Evolutionary conservation across 305 asterid genomes (phyloP), one percentile per base, ranked within the genome.

Genomic region (Plantago coronopus): DNA sequence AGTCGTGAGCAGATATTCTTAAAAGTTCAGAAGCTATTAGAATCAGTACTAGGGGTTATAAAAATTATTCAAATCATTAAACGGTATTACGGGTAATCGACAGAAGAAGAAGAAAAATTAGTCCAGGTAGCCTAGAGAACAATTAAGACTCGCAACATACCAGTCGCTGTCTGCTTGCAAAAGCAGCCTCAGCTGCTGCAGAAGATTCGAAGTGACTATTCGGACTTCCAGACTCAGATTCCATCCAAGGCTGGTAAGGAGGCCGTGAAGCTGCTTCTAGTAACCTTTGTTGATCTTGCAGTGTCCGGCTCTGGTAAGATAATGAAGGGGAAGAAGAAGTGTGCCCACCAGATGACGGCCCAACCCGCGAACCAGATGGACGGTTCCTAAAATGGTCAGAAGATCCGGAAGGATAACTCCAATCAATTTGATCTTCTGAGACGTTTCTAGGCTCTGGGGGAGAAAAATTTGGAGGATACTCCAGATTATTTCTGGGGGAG

Each of bases 91-190:
- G 29, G 23, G 29, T 19, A 22, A 23, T 38, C 29, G 40, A 37
- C n/a, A 22, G 56, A 56, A 34, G 23, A 23, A 27, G 40, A 20
- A 17, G 44, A 16, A 46, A 6, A 47, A n/a, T 22, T 48, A 48
- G 38, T n/a, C 18, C 34, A 31, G 20, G 53, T 5, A 54, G 66
- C 66, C 21, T 11, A 13, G 29, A 15, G 37, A 17, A 14, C 40
- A 23, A 14, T 54, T 25, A 54, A 38, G 43, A 38, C 10, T 38
- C 1, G 12, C 16, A 38, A 2, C 65, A 68, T 61, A 76, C 78
- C 70, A 84, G 65, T 69, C 83, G 77, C 18, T 76, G 79, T 59
- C 86, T 76, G 48, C 78, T 76, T 42, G 78, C 79, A 31, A 64
- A 78, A 54, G 85, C 64, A 54, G 83, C 78, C 53, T 69, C 90